Evolutionary conservation across 1,284 basidiomycete species (phyloP).

Genomic region (Afroboletus lepidellus): DNA sequence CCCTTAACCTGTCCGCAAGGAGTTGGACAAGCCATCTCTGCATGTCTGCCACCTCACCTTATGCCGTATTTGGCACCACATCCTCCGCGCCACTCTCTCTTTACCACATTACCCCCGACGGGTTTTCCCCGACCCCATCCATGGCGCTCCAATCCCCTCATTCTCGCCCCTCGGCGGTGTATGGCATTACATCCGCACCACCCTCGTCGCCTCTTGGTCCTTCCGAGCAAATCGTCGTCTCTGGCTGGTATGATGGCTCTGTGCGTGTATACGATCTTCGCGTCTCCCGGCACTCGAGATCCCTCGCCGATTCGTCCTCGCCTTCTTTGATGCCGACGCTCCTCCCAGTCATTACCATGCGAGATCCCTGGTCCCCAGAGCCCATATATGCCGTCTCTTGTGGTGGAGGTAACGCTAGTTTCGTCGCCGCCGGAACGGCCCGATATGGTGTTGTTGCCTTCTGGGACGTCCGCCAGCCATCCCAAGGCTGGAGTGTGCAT

Average conservation of each 20-base stretch:
- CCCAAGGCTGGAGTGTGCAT: constrained; percentile 68
- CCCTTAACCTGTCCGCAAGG: constrained; percentile 46
- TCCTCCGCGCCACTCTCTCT: constrained; percentile 55
- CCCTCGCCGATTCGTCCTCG: not conserved
- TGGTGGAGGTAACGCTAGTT: constrained; percentile 62
- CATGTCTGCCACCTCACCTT: constrained; percentile 49
- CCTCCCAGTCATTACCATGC: constrained; percentile 55
- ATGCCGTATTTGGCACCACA: constrained; percentile 65
- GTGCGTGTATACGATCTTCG: constrained; percentile 74
- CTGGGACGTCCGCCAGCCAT: constrained; percentile 68
- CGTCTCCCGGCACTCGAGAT: constrained; percentile 31
- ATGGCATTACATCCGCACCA: constrained; percentile 62
- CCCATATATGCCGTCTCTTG: constrained; percentile 70
- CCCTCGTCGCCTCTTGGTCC: constrained; percentile 60
- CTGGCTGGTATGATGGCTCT: constrained; percentile 76
- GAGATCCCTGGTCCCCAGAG: constrained; percentile 66
- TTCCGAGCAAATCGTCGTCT: constrained; percentile 69
- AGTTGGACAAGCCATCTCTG: constrained; percentile 64
- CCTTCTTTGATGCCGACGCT: constrained; percentile 33
- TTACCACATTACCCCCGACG: constrained; percentile 49
- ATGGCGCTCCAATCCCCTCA: constrained; percentile 43
- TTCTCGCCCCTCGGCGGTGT: constrained; percentile 56
- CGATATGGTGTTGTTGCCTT: constrained; percentile 72
- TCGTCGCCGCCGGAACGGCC: constrained; percentile 70
- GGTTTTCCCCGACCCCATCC: constrained; percentile 45